These are phyloP conservation scores for Pachysolen tannophilus DNA, from an alignment of 805 yeast genomes.

Conservation along the genomic window DNA sequence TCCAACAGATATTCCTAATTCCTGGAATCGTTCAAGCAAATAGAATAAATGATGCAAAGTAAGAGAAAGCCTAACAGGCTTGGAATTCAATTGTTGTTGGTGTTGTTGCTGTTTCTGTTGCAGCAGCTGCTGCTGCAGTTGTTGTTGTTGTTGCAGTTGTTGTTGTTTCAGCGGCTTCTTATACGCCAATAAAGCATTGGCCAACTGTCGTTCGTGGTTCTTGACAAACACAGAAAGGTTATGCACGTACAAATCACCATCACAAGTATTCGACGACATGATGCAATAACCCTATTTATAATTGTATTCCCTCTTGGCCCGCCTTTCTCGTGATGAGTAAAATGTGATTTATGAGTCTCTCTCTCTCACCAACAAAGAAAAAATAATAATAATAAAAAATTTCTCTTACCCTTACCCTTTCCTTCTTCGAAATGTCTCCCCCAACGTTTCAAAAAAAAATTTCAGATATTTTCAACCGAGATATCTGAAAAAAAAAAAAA, in stretches of 20 bases:
- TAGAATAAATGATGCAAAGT: constrained; percentile 60
- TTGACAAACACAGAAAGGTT: constrained; percentile 45
- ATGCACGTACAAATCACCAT: constrained; percentile 52
- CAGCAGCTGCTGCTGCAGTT: no score
- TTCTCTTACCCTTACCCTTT: no score
- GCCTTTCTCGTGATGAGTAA: no score
- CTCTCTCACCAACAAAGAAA: no score
- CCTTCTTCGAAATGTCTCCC: no score
- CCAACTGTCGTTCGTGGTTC: constrained; percentile 49
- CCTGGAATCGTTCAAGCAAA: constrained; percentile 48
- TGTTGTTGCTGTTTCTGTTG: constrained; percentile 5
- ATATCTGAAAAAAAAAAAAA: no score
- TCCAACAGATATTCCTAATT: constrained; percentile 42
- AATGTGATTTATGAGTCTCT: no score
- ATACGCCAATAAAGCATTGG: constrained; percentile 49
- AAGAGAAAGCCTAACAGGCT: constrained; percentile 48
- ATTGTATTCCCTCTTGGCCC: no score
- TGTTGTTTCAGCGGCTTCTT: constrained; percentile 25
- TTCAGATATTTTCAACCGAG: no score
- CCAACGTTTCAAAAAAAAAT: no score
- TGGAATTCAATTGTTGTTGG: constrained; percentile 17
- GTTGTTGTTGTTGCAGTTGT: constrained; percentile 4
- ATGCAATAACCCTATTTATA: no score
- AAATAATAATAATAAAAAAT: no score
- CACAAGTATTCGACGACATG: constrained; percentile 23